A percentile compares a stretch with the other conserved stretches of the same genome.
Conservation (phyloP, 345 rosid genomes). For the Populus tremula region DNA sequence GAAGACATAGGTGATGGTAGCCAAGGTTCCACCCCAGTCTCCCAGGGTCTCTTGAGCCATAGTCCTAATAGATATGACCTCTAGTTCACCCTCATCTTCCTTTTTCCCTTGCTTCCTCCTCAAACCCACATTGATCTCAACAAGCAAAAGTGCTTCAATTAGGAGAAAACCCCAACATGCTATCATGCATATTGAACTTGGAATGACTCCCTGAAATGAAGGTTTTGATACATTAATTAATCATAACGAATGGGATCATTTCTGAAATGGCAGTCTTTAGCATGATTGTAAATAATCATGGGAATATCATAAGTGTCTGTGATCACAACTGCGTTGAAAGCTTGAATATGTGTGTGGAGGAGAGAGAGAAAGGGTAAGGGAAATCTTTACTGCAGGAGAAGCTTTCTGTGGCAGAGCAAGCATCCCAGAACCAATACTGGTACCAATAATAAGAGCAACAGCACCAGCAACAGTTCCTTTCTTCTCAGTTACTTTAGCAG, state of each 20-base stretch:
- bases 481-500: constrained; percentile 9
- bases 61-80: constrained; percentile 54
- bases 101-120: constrained; percentile 25
- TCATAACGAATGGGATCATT: too few relatives aligned
- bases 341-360: not conserved
- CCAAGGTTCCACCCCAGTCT: constrained; percentile 52
- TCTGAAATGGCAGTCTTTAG: too few relatives aligned
- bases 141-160: constrained; percentile 52
- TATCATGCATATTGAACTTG: constrained; percentile 51
- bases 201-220: constrained; percentile 48
- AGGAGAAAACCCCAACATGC: constrained; percentile 61
- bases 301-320: not conserved
- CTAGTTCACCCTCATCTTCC: constrained; percentile 37
- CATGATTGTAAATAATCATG: too few relatives aligned
- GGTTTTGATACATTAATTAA: too few relatives aligned
- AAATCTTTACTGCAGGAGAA: constrained; percentile 48
- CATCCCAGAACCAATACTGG: constrained; percentile 63
- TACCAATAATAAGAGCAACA: constrained; percentile 55
- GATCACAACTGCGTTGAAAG: not conserved
- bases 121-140: constrained; percentile 50
- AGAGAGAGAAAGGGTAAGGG: not conserved
- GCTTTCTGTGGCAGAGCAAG: constrained; percentile 62
- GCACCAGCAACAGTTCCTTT: constrained; percentile 61
- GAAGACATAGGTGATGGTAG: constrained; percentile 47
- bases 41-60: constrained; percentile 68